A percentile compares a stretch with the other conserved stretches of the same genome.
phyloP scores from a whole-genome alignment of 2,329 filamentous ascomycete genomes.

The Simplicillium aogashimaense region DNA sequence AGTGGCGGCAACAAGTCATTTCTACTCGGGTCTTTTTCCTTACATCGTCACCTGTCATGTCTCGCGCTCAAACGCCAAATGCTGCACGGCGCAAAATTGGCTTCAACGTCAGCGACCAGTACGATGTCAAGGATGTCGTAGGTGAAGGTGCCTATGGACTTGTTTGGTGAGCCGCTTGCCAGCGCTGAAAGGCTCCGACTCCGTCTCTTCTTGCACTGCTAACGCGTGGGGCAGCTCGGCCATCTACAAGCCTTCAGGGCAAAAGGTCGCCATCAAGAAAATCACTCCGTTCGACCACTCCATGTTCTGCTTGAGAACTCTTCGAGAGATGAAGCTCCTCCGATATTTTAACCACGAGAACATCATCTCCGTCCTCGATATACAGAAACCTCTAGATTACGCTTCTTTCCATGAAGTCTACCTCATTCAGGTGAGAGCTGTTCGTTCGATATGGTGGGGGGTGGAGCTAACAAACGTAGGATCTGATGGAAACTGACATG shows the following conservation, averaged over 20 bases:
- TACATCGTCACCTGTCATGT: constrained; percentile 30
- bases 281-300: constrained; percentile 98
- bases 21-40: not conserved
- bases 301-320: constrained; percentile 93
- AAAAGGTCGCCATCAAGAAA: constrained; percentile 99
- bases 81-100: constrained; percentile 83
- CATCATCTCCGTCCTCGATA: constrained; percentile 98
- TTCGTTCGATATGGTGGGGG: not conserved
- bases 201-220: not conserved
- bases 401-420: constrained; percentile 97
- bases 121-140: constrained; percentile 98
- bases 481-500: constrained; percentile 95
- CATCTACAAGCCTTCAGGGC: constrained; percentile 92
- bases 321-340: constrained; percentile 98
- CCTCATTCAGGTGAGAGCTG: constrained; percentile 72
- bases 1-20: not conserved
- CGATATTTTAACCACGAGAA: constrained; percentile 99
- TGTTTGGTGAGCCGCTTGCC: constrained; percentile 66
- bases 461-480: constrained; percentile 42
- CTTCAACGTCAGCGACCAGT: constrained; percentile 99
- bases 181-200: not conserved
- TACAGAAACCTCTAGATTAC: constrained; percentile 94
- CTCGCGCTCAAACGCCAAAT: constrained; percentile 46
- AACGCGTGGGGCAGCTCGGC: constrained; percentile 57
- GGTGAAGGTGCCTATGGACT: constrained; percentile 98